Conservation (phyloP, 2,329 filamentous ascomycete species). For the Plectosphaerella plurivora region DNA sequence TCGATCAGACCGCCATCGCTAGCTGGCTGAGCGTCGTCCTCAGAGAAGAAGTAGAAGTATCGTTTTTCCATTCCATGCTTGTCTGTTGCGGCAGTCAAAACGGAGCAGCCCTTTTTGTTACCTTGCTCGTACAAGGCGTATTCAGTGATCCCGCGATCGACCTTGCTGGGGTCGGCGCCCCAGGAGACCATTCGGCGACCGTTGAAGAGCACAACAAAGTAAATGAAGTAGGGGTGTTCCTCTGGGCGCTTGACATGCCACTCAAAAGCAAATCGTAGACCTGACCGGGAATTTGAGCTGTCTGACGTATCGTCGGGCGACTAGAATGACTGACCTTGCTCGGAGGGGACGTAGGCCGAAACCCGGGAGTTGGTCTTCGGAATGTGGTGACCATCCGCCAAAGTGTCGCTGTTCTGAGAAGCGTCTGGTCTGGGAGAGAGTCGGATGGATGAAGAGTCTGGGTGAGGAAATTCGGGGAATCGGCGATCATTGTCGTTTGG, state of each 20-base stretch:
- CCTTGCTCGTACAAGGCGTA: slow-evolving; percentile 45
- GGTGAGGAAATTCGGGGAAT: slow-evolving; percentile 52
- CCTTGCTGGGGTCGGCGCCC: slow-evolving; percentile 37
- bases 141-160: slow-evolving; percentile 33
- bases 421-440: slow-evolving; percentile 15
- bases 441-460: slow-evolving; percentile 40
- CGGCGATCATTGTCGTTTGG: slow-evolving; percentile 15
- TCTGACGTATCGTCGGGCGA: not conserved
- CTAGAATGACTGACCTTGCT: slow-evolving; percentile 35
- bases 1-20: slow-evolving; percentile 54
- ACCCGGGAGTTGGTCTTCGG: slow-evolving; percentile 34
- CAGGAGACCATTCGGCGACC: slow-evolving; percentile 47
- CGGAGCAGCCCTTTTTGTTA: slow-evolving; percentile 32
- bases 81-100: slow-evolving; percentile 25
- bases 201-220: slow-evolving; percentile 54
- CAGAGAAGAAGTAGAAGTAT: slow-evolving; percentile 43
- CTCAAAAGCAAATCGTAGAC: slow-evolving; percentile 46
- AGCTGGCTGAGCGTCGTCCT: slow-evolving; percentile 22
- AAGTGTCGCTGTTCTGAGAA: slow-evolving; percentile 8
- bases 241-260: slow-evolving; percentile 36
- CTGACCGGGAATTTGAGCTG: slow-evolving; percentile 23
- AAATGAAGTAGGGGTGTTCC: slow-evolving; percentile 34
- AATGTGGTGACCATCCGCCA: slow-evolving; percentile 16
- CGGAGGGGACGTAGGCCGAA: slow-evolving; percentile 54
- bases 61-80: slow-evolving; percentile 41